These are phyloP conservation scores for Rhodotorula sp. DNA, from an alignment of 1,284 basidiomycete genomes.

Conservation along the genomic window DNA sequence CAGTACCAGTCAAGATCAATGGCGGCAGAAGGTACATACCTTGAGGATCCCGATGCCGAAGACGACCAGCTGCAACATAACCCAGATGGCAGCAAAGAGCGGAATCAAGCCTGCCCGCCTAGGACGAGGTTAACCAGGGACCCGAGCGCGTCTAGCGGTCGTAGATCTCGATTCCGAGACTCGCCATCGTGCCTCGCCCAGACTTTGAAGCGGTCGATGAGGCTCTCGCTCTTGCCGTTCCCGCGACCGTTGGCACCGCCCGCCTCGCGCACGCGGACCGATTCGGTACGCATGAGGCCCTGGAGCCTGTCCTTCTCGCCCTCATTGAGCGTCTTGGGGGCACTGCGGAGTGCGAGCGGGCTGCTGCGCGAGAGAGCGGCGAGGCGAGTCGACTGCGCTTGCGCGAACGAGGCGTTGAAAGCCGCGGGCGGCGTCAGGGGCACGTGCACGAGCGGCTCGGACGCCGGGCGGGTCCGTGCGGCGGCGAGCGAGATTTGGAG, in stretches of 20 bases:
- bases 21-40: not conserved
- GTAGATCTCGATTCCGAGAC: not conserved
- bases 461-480: no score
- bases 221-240: conserved; percentile 44
- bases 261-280: conserved; percentile 33
- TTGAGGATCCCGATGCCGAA: conserved; percentile 69
- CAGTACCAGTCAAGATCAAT: not conserved
- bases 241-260: conserved; percentile 32
- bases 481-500: not conserved
- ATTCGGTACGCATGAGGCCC: conserved; percentile 65
- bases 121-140: no score
- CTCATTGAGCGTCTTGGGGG: conserved; percentile 57
- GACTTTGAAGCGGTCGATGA: conserved; percentile 56
- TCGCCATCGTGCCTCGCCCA: conserved; percentile 87
- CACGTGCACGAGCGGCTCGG: not conserved
- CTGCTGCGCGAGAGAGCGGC: not conserved
- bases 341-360: not conserved
- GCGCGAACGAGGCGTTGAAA: conserved; percentile 2
- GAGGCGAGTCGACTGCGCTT: not conserved
- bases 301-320: conserved; percentile 72
- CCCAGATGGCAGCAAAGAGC: conserved; percentile 47
- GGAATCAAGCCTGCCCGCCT: not conserved
- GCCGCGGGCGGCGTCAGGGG: conserved; percentile 6
- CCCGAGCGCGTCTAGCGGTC: not conserved
- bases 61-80: conserved; percentile 72